These are phyloP conservation scores for Phytophthora crassamura DNA, from an alignment of 352 stramenopile genomes.

Conservation along the genomic window DNA sequence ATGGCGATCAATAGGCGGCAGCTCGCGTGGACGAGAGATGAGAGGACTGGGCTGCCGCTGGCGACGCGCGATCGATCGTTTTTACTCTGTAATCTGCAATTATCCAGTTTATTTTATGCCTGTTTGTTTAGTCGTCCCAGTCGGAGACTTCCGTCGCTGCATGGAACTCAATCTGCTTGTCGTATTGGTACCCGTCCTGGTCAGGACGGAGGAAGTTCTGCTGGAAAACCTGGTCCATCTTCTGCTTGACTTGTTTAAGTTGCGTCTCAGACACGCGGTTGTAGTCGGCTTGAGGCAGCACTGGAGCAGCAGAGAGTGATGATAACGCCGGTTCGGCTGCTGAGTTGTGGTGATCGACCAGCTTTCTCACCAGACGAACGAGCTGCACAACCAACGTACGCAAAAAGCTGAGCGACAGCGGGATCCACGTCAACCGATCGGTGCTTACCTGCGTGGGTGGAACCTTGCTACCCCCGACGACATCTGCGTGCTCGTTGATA, in stretches of 20 bases:
- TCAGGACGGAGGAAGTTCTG: conserved; percentile 67
- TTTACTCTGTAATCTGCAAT: conserved; percentile 54
- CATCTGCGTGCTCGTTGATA: conserved; percentile 41
- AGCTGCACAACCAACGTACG: conserved; percentile 34
- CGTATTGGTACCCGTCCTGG: conserved; percentile 65
- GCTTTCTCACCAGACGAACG: conserved; percentile 51
- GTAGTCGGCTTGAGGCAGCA: conserved; percentile 74
- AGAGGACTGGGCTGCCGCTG: conserved; percentile 1
- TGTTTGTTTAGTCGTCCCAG: conserved; percentile 61
- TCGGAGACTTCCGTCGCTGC: conserved; percentile 54
- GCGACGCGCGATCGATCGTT: conserved; percentile 29
- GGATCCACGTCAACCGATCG: too few species aligned
- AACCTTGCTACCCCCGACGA: conserved; percentile 54
- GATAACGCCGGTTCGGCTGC: conserved; percentile 1
- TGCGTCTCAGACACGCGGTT: conserved; percentile 81
- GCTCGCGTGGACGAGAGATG: neutral
- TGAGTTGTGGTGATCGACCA: conserved; percentile 31
- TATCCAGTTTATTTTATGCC: conserved; percentile 63
- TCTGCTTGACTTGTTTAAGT: conserved; percentile 69
- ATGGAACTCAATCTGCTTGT: conserved; percentile 71
- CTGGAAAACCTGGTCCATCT: conserved; percentile 77
- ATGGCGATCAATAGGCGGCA: conserved; percentile 24
- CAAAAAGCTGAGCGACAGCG: neutral
- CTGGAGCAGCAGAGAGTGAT: conserved; percentile 1
- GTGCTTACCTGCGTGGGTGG: conserved; percentile 48